Percentiles rank a stretch among this genome's conserved stretches.
phyloP scores from a whole-genome alignment of 495 filamentous ascomycete species.

The Hypoxylon fragiforme region DNA sequence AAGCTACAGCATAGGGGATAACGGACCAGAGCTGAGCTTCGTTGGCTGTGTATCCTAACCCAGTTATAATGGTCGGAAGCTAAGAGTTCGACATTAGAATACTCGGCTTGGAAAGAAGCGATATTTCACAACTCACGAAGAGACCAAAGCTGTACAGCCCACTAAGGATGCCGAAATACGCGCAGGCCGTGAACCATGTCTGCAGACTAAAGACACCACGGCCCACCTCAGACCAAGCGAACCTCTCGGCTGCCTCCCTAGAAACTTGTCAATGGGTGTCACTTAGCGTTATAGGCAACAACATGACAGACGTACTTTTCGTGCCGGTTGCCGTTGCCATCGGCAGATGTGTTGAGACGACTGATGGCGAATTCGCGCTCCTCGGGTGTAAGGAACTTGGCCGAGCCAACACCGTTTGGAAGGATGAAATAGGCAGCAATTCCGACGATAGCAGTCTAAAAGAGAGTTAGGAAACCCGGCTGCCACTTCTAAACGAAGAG shows the following conservation, averaged over 20 bases:
- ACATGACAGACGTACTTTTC: slow-evolving; percentile 32
- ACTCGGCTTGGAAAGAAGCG: neutral
- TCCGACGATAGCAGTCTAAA: slow-evolving; percentile 56
- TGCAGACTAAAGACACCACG: slow-evolving; percentile 63
- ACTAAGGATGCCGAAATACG: slow-evolving; percentile 50
- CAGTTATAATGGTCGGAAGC: slow-evolving; percentile 68
- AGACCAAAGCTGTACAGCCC: slow-evolving; percentile 56
- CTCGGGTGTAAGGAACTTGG: slow-evolving; percentile 54
- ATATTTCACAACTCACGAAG: slow-evolving; percentile 46
- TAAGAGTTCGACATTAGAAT: slow-evolving; percentile 55
- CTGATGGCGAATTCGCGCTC: slow-evolving; percentile 46
- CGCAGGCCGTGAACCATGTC: slow-evolving; percentile 53
- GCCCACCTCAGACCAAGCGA: slow-evolving; percentile 67
- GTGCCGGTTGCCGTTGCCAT: slow-evolving; percentile 30
- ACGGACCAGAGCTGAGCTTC: slow-evolving; percentile 69
- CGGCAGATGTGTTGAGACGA: slow-evolving; percentile 43
- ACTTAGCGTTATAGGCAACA: neutral
- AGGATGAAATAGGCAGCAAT: slow-evolving; percentile 59
- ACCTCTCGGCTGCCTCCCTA: slow-evolving; percentile 50
- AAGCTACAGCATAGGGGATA: slow-evolving; percentile 67
- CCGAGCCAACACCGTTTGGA: slow-evolving; percentile 59
- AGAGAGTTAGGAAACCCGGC: neutral
- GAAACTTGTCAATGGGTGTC: slow-evolving; percentile 15
- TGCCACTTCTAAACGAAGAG: neutral
- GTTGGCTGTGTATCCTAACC: slow-evolving; percentile 63